Conservation (phyloP, 768 basidiomycete genomes). For the Panaeolus papilionaceus region DNA sequence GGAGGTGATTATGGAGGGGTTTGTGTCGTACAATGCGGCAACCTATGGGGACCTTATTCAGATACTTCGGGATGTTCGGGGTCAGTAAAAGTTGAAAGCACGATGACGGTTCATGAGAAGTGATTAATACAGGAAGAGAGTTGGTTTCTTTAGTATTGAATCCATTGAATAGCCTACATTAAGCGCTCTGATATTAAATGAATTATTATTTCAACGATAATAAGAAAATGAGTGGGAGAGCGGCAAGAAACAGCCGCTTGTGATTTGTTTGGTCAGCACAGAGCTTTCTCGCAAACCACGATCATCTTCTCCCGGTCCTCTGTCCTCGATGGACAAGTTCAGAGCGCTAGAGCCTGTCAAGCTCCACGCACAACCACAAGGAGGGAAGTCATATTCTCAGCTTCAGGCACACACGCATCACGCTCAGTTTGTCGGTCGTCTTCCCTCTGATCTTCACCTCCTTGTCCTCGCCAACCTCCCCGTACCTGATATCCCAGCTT, state of each 20-base stretch:
- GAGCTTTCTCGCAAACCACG: constrained; percentile 2
- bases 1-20: no score
- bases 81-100: no score
- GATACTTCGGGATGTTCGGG: no score
- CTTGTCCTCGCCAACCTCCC: constrained; percentile 77
- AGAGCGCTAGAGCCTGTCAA: constrained; percentile 80
- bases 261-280: constrained; percentile 5
- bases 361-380: constrained; percentile 32
- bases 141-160: no score
- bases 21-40: no score
- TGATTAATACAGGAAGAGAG: no score
- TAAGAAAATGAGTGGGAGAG: not conserved
- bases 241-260: constrained; percentile 4
- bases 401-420: constrained; percentile 26
- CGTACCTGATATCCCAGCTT: constrained; percentile 80
- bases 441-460: constrained; percentile 81
- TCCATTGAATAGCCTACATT: not conserved
- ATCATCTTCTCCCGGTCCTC: not conserved
- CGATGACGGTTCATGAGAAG: no score
- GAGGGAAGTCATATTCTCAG: constrained; percentile 22
- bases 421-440: constrained; percentile 64
- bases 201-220: not conserved
- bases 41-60: no score
- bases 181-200: not conserved
- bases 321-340: constrained; percentile 79